A percentile compares a stretch with the other conserved stretches of the same genome.
Evolutionary conservation across 805 yeast genomes (phyloP).

Genomic region (Pichia cabralensis): DNA sequence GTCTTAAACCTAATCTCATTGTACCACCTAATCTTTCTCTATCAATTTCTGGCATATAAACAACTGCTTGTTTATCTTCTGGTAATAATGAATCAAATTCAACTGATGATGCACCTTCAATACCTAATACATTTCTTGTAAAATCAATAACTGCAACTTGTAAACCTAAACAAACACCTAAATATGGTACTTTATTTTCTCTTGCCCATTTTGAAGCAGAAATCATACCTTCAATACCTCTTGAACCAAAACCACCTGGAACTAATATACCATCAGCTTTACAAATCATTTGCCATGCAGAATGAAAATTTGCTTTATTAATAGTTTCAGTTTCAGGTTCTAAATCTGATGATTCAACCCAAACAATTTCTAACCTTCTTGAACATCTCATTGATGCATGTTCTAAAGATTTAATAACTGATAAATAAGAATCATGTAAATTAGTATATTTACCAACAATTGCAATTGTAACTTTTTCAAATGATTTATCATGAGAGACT

Average conservation of each 20-base stretch:
- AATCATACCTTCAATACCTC: constrained; percentile 99
- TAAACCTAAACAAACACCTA: constrained; percentile 96
- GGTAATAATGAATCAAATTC: constrained; percentile 64
- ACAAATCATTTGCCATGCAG: constrained; percentile 91
- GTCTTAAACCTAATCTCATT: constrained; percentile 94
- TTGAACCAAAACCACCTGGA: constrained; percentile 96
- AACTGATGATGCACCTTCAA: constrained; percentile 61
- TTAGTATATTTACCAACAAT: constrained; percentile 96
- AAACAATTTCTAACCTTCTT: constrained; percentile 74
- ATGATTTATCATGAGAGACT: constrained; percentile 67
- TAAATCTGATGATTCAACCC: constrained; percentile 93
- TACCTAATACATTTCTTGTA: constrained; percentile 69
- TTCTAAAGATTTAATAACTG: constrained; percentile 91
- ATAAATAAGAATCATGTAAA: constrained; percentile 87
- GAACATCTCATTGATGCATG: constrained; percentile 89
- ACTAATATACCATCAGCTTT: constrained; percentile 94
- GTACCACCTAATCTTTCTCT: constrained; percentile 96
- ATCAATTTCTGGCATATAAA: constrained; percentile 98
- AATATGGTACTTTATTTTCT: constrained; percentile 83
- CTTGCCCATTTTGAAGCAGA: constrained; percentile 98
- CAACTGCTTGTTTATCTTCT: constrained; percentile 65
- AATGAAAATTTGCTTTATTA: constrained; percentile 73
- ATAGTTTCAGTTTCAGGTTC: constrained; percentile 59
- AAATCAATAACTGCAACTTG: constrained; percentile 95
- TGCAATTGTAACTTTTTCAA: constrained; percentile 86